Evolutionary conservation across 768 basidiomycete species (phyloP), one percentile per base, ranked within the genome.

Genomic region (Serendipita sp.): DNA sequence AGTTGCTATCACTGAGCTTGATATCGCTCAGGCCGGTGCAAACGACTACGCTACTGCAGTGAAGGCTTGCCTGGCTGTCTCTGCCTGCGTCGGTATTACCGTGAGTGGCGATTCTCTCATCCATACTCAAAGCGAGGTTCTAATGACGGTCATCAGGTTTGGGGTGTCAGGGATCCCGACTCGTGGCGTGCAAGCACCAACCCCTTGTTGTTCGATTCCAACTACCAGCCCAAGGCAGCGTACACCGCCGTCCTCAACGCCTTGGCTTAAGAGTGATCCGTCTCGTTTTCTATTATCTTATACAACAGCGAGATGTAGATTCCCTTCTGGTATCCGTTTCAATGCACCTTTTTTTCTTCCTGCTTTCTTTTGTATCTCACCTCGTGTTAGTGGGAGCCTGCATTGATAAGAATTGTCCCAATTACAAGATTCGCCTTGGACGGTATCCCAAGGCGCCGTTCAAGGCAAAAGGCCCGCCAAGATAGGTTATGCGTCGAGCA

Each of bases 1-100:
- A 41, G 43, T 80, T 50, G 78, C 75, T 26, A 76, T 80, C 67
- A 80, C 80, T 0, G 77, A 77, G 64, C 73, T 79, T 42, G 76
- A 78, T 65, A 79, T 79, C 31, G 53, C 53, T 33, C 24, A 31
- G 9, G 53, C 41, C 3, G 42, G 24, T 60, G 60, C 75, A 20
- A 75, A 70, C 60, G 79, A 80, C 69, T 80, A 80, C 67, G 69
- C 67, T 28, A 69, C 71, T 1, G 79, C 79, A 44, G 74, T 74
- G 22, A 75, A 75, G 31, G 79, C 79, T 4, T 81, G 79, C 68
- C 65, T 79, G 50, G 70, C 69, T 31, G 73, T 74, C 9, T 69
- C 76, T 0, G 64, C 66, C 17, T 80, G 79, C 67, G 72, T 78
- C 28, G 72, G 74, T n/a, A 77, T 80, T 69, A 79, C 70, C 51